These are phyloP conservation scores for Mentha longifolia DNA, from an alignment of 257 asterid genomes.

Conservation along the genomic window DNA sequence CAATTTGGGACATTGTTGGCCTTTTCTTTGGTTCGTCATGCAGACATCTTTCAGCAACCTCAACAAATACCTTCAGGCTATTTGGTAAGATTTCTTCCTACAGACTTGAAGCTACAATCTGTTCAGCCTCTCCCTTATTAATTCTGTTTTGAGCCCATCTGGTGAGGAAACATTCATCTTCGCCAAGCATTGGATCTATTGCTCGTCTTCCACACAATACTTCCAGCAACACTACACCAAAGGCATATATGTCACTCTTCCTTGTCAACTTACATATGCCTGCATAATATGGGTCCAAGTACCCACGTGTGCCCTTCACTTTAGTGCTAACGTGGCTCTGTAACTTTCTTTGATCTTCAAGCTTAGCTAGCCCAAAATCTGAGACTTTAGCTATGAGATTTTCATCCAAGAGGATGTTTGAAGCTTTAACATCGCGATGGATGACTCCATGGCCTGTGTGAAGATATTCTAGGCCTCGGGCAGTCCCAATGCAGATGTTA, in stretches of 20 bases:
- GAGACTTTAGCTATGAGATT: constrained; percentile 55
- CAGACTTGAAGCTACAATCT: constrained; percentile 39
- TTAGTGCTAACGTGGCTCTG: constrained; percentile 49
- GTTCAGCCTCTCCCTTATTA: constrained; percentile 40
- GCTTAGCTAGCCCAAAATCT: constrained; percentile 67
- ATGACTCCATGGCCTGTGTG: constrained; percentile 49
- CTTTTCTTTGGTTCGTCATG: constrained; percentile 45
- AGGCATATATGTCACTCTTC: constrained; percentile 62
- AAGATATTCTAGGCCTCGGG: constrained; percentile 57
- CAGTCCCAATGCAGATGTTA: constrained; percentile 59
- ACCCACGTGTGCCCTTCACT: constrained; percentile 62
- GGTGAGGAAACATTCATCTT: constrained; percentile 43
- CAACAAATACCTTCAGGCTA: constrained; percentile 24
- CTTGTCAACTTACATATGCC: constrained; percentile 45
- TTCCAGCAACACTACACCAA: constrained; percentile 65
- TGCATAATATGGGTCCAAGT: constrained; percentile 57
- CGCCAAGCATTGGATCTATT: constrained; percentile 34
- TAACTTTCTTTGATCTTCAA: constrained; percentile 40
- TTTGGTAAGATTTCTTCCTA: constrained; percentile 31
- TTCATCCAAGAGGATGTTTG: constrained; percentile 58
- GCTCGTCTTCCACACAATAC: constrained; percentile 58
- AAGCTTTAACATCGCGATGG: constrained; percentile 61
- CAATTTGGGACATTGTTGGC: constrained; percentile 48
- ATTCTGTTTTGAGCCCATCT: constrained; percentile 51
- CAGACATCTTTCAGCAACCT: constrained; percentile 28